phyloP scores from a whole-genome alignment of 495 filamentous ascomycete genomes.

The Chlorociboria aeruginascens region DNA sequence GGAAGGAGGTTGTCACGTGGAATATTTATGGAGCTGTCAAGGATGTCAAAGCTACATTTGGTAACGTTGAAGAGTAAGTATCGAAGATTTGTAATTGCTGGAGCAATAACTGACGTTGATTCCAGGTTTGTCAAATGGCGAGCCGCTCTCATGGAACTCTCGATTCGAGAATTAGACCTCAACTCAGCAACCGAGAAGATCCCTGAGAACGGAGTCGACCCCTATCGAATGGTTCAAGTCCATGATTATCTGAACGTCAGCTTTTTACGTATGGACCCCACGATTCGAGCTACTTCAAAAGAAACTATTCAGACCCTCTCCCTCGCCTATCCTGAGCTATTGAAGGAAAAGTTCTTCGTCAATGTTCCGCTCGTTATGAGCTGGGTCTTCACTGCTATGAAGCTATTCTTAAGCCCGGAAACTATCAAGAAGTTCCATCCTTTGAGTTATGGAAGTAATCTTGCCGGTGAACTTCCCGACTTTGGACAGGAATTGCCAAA shows the following conservation, averaged over 20 bases:
- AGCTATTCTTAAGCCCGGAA: constrained; percentile 63
- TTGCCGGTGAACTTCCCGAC: constrained; percentile 45
- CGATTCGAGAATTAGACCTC: constrained; percentile 57
- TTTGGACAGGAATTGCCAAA: constrained; percentile 48
- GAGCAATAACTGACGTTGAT: not conserved
- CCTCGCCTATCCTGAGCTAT: constrained; percentile 73
- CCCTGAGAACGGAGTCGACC: constrained; percentile 60
- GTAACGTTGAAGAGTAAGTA: constrained; percentile 59
- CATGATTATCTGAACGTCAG: constrained; percentile 80
- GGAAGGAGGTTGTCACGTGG: constrained; percentile 56
- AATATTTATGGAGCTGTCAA: constrained; percentile 80
- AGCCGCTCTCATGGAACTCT: constrained; percentile 74
- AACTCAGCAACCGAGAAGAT: constrained; percentile 54
- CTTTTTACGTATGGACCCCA: constrained; percentile 63
- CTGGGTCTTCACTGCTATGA: constrained; percentile 72
- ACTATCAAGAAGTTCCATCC: constrained; percentile 79
- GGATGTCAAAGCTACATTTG: constrained; percentile 60
- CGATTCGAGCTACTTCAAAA: constrained; percentile 56
- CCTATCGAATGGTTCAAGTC: constrained; percentile 78
- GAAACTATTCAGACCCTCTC: constrained; percentile 69
- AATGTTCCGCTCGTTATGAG: constrained; percentile 83
- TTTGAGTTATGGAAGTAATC: constrained; percentile 59
- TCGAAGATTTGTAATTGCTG: constrained; percentile 6
- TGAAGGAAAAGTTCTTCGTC: constrained; percentile 85
- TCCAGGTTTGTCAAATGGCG: constrained; percentile 74